These are phyloP conservation scores for Pseudozyma pruni DNA, from an alignment of 1,284 basidiomycete species.

Conservation along the genomic window DNA sequence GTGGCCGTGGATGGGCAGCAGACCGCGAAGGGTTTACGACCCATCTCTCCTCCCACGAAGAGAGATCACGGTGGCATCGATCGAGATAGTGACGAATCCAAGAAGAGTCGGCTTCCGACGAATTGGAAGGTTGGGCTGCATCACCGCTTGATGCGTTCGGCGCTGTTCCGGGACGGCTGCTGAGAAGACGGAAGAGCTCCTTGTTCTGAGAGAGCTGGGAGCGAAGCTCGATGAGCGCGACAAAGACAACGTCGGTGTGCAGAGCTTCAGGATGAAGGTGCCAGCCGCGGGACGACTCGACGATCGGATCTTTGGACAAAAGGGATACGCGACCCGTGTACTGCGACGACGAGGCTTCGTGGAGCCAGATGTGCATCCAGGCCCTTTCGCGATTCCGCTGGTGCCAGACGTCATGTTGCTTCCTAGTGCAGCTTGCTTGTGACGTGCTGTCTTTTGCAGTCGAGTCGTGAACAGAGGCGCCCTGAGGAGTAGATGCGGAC, in stretches of 20 bases:
- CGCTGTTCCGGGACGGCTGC: slow-evolving; percentile 7
- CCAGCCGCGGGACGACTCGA: slow-evolving; percentile 38
- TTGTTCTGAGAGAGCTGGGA: slow-evolving; percentile 37
- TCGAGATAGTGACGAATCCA: slow-evolving; percentile 38
- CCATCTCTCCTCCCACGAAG: slow-evolving; percentile 42
- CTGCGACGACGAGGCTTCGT: slow-evolving; percentile 41
- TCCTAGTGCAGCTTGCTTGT: background rate
- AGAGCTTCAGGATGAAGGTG: slow-evolving; percentile 39
- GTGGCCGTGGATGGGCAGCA: slow-evolving; percentile 24
- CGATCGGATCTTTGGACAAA: slow-evolving; percentile 36
- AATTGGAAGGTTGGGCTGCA: background rate
- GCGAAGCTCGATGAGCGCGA: slow-evolving; percentile 43
- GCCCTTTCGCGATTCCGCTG: slow-evolving; percentile 37
- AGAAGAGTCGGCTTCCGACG: slow-evolving; percentile 10
- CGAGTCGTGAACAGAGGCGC: background rate
- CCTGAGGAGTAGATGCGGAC: background rate
- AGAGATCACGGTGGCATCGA: slow-evolving; percentile 35
- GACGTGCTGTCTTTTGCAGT: background rate
- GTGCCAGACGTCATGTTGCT: slow-evolving; percentile 20
- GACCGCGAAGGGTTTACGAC: slow-evolving; percentile 26
- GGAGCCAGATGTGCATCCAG: slow-evolving; percentile 51
- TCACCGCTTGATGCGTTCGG: background rate
- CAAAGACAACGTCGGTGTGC: slow-evolving; percentile 41
- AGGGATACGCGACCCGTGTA: slow-evolving; percentile 43
- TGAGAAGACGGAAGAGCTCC: slow-evolving; percentile 38